phyloP scores from a whole-genome alignment of 179 eudicot genomes.

The Silene noctiflora region DNA sequence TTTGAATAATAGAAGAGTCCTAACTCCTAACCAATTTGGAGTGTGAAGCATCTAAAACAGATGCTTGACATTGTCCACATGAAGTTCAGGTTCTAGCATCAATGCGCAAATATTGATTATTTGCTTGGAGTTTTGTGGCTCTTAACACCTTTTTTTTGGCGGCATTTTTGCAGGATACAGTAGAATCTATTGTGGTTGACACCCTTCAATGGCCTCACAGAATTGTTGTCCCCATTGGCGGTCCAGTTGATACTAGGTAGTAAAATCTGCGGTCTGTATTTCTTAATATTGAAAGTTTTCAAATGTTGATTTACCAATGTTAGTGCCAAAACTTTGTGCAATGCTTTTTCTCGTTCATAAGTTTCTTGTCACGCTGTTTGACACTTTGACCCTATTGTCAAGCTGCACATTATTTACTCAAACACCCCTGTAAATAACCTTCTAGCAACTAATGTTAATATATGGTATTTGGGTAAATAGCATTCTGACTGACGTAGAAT shows the following conservation, averaged over 20 bases:
- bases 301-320: not conserved
- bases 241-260: constrained; percentile 72
- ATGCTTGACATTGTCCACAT: not conserved
- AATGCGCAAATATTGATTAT: not conserved
- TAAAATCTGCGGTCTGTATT: not conserved
- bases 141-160: not conserved
- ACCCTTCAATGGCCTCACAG: constrained; percentile 96
- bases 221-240: constrained; percentile 93
- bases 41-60: not conserved
- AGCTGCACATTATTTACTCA: not conserved
- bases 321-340: not conserved
- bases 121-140: not conserved
- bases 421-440: not conserved
- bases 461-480: not conserved
- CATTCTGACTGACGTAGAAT: not conserved
- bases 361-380: not conserved
- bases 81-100: not conserved
- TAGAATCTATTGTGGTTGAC: constrained; percentile 67
- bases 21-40: not conserved
- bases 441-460: not conserved
- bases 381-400: not conserved
- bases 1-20: not conserved
- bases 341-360: not conserved
- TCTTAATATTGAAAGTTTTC: not conserved
- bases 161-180: constrained; percentile 60